These are phyloP conservation scores for Benincasa hispida DNA, from an alignment of 306 rosid genomes.

Conservation along the genomic window DNA sequence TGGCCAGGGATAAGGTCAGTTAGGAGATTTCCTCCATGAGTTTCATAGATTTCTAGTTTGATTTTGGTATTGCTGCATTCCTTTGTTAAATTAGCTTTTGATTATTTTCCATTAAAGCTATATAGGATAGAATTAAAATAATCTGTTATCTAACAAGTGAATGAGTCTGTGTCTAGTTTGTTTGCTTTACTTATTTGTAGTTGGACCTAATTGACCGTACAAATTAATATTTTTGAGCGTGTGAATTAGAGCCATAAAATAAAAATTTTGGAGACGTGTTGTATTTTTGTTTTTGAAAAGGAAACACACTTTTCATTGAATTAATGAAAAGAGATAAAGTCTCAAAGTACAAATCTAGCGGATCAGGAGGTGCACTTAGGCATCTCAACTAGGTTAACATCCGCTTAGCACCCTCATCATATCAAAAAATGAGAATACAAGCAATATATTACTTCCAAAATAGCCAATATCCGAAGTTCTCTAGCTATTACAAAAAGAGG, in stretches of 20 bases:
- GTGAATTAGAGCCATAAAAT: neutral
- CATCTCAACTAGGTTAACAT: no score
- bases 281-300: no score
- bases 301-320: no score
- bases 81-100: neutral
- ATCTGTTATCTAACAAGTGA: neutral
- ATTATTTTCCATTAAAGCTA: neutral
- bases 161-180: neutral
- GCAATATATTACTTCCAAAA: no score
- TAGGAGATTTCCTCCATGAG: neutral
- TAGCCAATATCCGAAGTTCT: no score
- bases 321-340: no score
- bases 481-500: no score
- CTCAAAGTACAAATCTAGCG: no score
- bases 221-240: neutral
- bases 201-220: neutral
- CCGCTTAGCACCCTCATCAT: no score
- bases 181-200: neutral
- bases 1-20: slow-evolving; percentile 91
- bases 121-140: neutral
- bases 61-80: neutral
- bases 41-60: neutral
- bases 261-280: neutral
- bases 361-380: no score
- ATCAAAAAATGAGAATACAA: no score